Conservation (phyloP, 495 filamentous ascomycete genomes). For the Lasiosphaeria ovina region DNA sequence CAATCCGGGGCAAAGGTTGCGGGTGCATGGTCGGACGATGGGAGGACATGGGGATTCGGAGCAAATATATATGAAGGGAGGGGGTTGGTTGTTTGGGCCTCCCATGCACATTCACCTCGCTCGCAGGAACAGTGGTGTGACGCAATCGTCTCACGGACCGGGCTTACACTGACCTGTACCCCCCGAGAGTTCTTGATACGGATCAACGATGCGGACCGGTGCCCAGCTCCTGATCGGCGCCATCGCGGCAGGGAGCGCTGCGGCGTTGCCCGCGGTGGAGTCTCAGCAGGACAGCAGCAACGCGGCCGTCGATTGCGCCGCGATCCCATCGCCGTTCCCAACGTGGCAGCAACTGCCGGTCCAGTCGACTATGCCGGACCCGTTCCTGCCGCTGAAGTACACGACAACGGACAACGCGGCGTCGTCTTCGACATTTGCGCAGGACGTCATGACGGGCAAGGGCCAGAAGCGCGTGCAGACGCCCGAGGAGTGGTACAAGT, state of each 20-base stretch:
- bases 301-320: constrained; percentile 25
- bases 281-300: constrained; percentile 11
- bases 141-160: neutral
- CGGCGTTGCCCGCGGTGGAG: neutral
- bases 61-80: constrained; percentile 1
- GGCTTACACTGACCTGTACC: neutral
- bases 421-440: constrained; percentile 29
- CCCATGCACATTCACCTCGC: neutral
- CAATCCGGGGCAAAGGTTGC: neutral
- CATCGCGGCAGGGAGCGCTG: neutral
- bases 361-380: constrained; percentile 47
- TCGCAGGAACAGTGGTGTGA: neutral
- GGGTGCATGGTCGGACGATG: neutral
- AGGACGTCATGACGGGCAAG: constrained; percentile 39
- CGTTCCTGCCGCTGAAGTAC: constrained; percentile 49
- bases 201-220: constrained; percentile 3
- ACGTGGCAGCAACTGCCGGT: constrained; percentile 40
- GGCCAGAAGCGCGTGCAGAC: constrained; percentile 44
- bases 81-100: neutral
- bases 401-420: constrained; percentile 38
- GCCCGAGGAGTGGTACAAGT: constrained; percentile 50
- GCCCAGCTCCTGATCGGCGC: constrained; percentile 4
- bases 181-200: no score
- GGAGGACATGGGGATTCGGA: constrained; percentile 1
- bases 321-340: constrained; percentile 41